Base-by-base conservation (phyloP, 139 green algal species). In the Penium margaritaceum region DNA sequence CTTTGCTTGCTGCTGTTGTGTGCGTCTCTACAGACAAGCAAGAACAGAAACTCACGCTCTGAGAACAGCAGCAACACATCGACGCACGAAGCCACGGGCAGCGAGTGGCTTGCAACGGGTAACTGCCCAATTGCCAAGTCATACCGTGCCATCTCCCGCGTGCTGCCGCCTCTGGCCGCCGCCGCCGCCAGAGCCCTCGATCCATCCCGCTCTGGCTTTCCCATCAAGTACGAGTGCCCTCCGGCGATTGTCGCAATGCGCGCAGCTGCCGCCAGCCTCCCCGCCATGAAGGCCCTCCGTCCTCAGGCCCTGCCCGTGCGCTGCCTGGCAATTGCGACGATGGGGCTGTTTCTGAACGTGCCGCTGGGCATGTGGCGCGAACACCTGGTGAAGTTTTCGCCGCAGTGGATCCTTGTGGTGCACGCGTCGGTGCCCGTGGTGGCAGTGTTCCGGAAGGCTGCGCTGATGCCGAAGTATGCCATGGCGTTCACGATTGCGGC, bases 351-450 rank as follows among this genome's bases (percentile, higher is more conserved):
- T 0, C 66, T 87, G 29, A 96, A 96, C 73, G 47, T 96, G 36
- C 91, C 91, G 0, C 90, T 84, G 66, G 91, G 91, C 32, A 81
- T 85, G 57, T 82, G 65, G 86, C 83, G 91, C 0, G 89, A 91
- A 77, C 88, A 96, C 81, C 84, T 70, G 12, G 66, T 83, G 27
- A 96, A 96, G 83, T 96, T 96, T 76, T 89, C 80, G 0, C 74
- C 83, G 0, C 75, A 81, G 37, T 96, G 91, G 91, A 90, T 96
- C 41, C 12, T 95, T 24, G 90, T 88, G 0, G 89, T 96, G 33
- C 91, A 96, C 70, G 87, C 88, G 2, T 89, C 88, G 6, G 89
- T 96, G 35, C 91, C 91, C 12, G 92, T 96, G 70, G 83, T 96
- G 2, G 90, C 85, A 0, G 88, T 91, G 85, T 79, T 96, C 60